Percentiles rank a stretch among this genome's conserved stretches.
Conservation (phyloP, 1,284 basidiomycete genomes). For the Cryptococcus maquisensis region DNA sequence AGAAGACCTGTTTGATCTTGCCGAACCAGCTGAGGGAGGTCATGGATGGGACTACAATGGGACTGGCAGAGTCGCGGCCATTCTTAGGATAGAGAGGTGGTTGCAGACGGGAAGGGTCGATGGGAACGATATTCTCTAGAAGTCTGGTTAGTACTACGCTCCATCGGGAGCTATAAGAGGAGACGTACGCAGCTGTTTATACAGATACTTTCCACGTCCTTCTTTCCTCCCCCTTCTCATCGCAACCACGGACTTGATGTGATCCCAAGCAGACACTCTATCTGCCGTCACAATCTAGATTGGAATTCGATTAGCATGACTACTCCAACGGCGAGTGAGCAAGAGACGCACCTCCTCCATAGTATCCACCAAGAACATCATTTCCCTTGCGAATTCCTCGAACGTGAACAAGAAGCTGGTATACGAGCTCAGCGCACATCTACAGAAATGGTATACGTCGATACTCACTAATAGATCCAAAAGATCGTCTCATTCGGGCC, state of each 20-base stretch:
- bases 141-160: background rate
- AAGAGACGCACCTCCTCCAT: constrained; percentile 56
- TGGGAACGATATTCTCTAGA: constrained; percentile 61
- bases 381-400: constrained; percentile 82
- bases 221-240: constrained; percentile 14
- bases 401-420: constrained; percentile 84
- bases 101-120: constrained; percentile 58
- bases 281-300: constrained; percentile 32
- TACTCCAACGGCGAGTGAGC: background rate
- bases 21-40: constrained; percentile 59
- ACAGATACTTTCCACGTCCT: constrained; percentile 23
- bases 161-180: background rate
- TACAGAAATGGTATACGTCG: constrained; percentile 8
- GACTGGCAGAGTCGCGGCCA: constrained; percentile 73
- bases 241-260: constrained; percentile 25
- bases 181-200: constrained; percentile 41
- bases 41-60: constrained; percentile 69
- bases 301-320: background rate
- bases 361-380: constrained; percentile 73
- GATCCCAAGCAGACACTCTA: constrained; percentile 25
- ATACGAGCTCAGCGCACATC: constrained; percentile 44
- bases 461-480: constrained; percentile 78
- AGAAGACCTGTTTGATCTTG: constrained; percentile 64
- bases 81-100: constrained; percentile 71
- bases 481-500: constrained; percentile 60